Base-by-base conservation (phyloP, 1,139 yeast species). In the Sugiyamaella novakii region DNA sequence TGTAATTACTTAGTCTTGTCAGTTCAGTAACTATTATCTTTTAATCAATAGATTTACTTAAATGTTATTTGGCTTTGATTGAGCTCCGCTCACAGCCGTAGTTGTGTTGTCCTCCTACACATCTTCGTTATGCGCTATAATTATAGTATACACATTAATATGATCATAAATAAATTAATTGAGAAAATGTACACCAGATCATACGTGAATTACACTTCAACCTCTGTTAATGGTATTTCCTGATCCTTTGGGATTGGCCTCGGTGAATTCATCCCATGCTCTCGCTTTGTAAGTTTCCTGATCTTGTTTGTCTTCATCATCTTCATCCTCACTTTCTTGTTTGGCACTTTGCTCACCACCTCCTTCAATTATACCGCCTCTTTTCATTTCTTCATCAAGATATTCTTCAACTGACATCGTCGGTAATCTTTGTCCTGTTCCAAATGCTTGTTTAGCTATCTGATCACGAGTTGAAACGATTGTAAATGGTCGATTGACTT, bases 371-470 rank as follows among this genome's bases (percentile, higher is more conserved):
- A 79, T 84, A 49, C 91, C 89, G 1, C 97, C 97, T 59, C 86
- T 81, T 12, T 83, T 82, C 58, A 86, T 73, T 64, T 92, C 98
- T 59, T 87, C 82, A 47, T 89, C 95, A 47, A 92, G 73, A 56
- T 86, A 84, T 60, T 92, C 97, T 57, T 92, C 98, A 0, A 94
- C 92, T 0, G 96, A 75, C 95, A 94, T 88, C 0, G 97, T 87
- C 1, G 99, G 99, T 33, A 92, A 73, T 30, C 79, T 82, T 67
- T 92, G 98, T 0, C 98, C 98, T 1, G 95, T 87, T 1, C 98
- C 97, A 62, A 80, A 82, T 0, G 91, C 96, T 58, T 82, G 80
- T 22, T 74, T 70, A 50, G 76, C 74, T 18, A 87, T 59, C 39
- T 82, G 79, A 21, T 81, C 78, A 47, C 86, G 75, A 4, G 81